Evolutionary conservation across 192 early-diverging fungal genomes (phyloP), one percentile per base, ranked within the genome.

Genomic region (Gorgonomyces haynaldii): DNA sequence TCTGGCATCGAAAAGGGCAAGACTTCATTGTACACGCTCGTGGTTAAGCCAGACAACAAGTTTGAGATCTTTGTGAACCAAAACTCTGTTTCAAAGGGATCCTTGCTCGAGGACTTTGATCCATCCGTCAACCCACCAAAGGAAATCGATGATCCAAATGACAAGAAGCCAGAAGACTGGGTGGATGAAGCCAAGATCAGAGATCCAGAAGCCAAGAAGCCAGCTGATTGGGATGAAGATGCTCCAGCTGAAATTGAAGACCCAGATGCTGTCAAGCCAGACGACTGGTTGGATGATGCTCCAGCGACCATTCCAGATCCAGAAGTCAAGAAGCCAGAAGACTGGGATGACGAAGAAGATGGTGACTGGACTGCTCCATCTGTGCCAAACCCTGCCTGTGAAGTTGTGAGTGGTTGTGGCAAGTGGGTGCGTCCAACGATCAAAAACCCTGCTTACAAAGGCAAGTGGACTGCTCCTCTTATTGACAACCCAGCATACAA

Each of bases 401-500:
- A 78, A 62, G 70, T 78, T 9, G 79, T 61, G 0, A 65, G 61
- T 42, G 70, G 64, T 37, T 94, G 90, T 56, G 91, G 91, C 21
- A 64, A 75, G 59, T 98, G 91, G 91, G 67, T 63, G 50, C 66
- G 81, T 38, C 83, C 84, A 34, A 64, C 66, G 63, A 94, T 89
- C 56, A 67, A 74, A 48, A 96, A 98, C 75, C 92, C 91, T 37
- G 79, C 70, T 22, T 96, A 91, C 78, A 89, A 89, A 66, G 89
- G 88, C 55, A 84, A 88, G 61, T 92, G 91, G 91, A 62, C 57
- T 17, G 68, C 89, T 17, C 86, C 85, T 2, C 25, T 85, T 43
- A 84, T 94, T 52, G 86, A 82, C 59, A 94, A 94, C 69, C 91
- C 91, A 9, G 73, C 50, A n/a, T 94, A 91, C 76, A 90, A 91